Evolutionary conservation across 1,284 basidiomycete genomes (phyloP), one percentile per base, ranked within the genome.

Genomic region (Fistulina hepatica): DNA sequence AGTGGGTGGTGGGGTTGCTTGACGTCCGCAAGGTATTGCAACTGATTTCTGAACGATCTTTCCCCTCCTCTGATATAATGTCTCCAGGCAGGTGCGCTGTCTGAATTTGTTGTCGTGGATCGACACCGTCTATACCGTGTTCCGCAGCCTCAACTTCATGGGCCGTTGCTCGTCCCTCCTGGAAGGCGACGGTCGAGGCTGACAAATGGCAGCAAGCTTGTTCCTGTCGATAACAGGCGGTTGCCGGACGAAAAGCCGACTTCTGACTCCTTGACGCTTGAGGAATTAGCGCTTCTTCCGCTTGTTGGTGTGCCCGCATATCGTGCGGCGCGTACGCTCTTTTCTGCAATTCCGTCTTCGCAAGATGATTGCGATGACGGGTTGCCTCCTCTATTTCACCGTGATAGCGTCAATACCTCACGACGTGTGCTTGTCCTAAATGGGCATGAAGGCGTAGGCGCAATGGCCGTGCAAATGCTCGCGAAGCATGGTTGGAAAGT

Each of bases 91-190:
- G 88, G 88, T 34, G 83, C 81, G 5, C 67, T 92, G 12, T 69
- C 83, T 16, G 84, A 93, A 59, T 92, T 88, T 59, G 69, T 92
- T 34, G 63, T 84, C 16, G 70, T 81, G 11, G 85, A 92, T 52
- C 73, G 83, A 22, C 77, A 80, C 48, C 72, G 81, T n/a, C 56
- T 90, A 2, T 73, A 79, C 44, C 72, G 79, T 7, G 71, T 79
- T 10, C 81, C 84, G 1, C 69, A 74, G 46, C 79, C 80, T 2
- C 51, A 52, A 16, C 53, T 56, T 41, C 37, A 33, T 33, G 37
- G 48, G 19, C 42, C n/a, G 24, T 26, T 9, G 39, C 44, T 6
- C 37, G 40, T 3, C 40, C 42, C 1, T 38, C 38, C 5, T 44
- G n/a, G n/a, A n/a, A n/a, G n/a, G n/a, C n/a, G n/a, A n/a, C n/a